These are phyloP conservation scores for Pseudocercospora eumusae DNA, from an alignment of 2,329 filamentous ascomycete species.

Conservation along the genomic window DNA sequence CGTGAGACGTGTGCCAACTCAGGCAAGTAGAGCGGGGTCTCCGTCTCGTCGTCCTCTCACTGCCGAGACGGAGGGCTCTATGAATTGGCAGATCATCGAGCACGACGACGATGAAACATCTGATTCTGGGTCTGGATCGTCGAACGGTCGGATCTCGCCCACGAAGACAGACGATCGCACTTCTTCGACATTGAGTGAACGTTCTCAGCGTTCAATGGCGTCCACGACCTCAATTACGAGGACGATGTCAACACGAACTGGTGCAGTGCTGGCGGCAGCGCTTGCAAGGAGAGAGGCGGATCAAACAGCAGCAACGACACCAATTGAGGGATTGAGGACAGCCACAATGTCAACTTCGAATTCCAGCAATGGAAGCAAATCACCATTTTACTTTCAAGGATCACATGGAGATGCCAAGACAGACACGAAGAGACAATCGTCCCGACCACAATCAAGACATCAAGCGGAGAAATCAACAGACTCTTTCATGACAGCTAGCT, in stretches of 20 bases:
- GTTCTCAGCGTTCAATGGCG: conserved; percentile 48
- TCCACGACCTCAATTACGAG: conserved; percentile 48
- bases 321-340: conserved; percentile 29
- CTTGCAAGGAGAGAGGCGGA: conserved; percentile 23
- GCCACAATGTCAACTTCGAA: conserved; percentile 29
- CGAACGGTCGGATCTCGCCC: conserved; percentile 47
- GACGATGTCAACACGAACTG: conserved; percentile 50
- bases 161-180: conserved; percentile 59
- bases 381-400: conserved; percentile 32
- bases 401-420: conserved; percentile 18
- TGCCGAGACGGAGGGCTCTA: conserved; percentile 26
- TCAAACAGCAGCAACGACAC: conserved; percentile 15
- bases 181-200: conserved; percentile 58
- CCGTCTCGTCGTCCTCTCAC: conserved; percentile 26
- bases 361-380: conserved; percentile 41
- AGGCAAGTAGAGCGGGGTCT: conserved; percentile 23
- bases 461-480: conserved; percentile 40
- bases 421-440: conserved; percentile 7
- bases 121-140: conserved; percentile 17
- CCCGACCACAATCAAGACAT: conserved; percentile 18
- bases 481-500: conserved; percentile 54
- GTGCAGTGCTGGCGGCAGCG: conserved; percentile 42
- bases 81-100: conserved; percentile 36
- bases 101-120: conserved; percentile 24
- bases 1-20: conserved; percentile 33